These are phyloP conservation scores for Sungouiozyma ichnusensis DNA, from an alignment of 805 yeast genomes.

Conservation along the genomic window DNA sequence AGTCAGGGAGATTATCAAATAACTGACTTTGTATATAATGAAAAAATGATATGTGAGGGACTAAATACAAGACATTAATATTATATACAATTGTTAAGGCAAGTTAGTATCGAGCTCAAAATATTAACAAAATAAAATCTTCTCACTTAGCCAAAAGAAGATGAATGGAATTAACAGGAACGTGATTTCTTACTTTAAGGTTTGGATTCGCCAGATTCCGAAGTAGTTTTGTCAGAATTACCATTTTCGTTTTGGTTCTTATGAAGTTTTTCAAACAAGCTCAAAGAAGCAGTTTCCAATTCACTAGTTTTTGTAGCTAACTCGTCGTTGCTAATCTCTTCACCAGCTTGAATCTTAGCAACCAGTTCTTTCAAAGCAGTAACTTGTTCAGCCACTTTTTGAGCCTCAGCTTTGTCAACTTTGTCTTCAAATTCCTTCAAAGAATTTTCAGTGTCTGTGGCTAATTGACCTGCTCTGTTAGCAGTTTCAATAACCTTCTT, in stretches of 20 bases:
- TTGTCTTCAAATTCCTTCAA: constrained; percentile 61
- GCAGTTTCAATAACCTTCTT: constrained; percentile 75
- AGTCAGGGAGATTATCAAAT: not conserved
- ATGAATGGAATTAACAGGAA: not conserved
- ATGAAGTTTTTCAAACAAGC: constrained; percentile 57
- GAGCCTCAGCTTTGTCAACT: constrained; percentile 39
- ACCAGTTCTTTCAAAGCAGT: constrained; percentile 53
- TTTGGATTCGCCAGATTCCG: constrained; percentile 9
- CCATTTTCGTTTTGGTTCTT: constrained; percentile 24
- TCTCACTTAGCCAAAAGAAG: not conserved
- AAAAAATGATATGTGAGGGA: constrained; percentile 1
- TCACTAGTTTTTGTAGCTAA: constrained; percentile 67
- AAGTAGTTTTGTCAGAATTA: constrained; percentile 4
- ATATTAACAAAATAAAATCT: not conserved
- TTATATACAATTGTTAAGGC: constrained; percentile 1
- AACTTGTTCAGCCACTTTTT: constrained; percentile 40
- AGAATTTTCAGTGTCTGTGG: constrained; percentile 84
- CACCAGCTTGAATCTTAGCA: constrained; percentile 55
- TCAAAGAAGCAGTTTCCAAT: constrained; percentile 64
- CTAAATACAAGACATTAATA: constrained; percentile 11
- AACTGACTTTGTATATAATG: not conserved
- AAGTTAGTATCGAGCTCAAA: not conserved
- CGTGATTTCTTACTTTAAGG: constrained; percentile 3
- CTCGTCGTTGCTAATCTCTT: constrained; percentile 42
- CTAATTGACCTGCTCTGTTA: constrained; percentile 64